Percentiles rank a stretch among this genome's conserved stretches.
These are phyloP conservation scores for Myochromella boudieri DNA, from an alignment of 768 basidiomycete genomes.

Conservation along the genomic window DNA sequence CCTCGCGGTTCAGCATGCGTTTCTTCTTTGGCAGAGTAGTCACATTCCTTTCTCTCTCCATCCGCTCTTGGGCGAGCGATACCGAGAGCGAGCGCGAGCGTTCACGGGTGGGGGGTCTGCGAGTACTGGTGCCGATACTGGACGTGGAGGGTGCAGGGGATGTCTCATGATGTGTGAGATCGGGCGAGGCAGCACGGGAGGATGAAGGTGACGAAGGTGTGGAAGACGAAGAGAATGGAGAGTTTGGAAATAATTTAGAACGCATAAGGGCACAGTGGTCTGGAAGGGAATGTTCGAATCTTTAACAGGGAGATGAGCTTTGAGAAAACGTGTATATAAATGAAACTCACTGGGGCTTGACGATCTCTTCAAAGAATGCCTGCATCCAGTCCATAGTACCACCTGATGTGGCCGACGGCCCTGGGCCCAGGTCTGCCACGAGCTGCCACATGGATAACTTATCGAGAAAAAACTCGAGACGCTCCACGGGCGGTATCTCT, in stretches of 20 bases:
- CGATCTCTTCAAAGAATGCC: conserved; percentile 61
- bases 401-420: conserved; percentile 20
- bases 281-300: conserved; percentile 56
- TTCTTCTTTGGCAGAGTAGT: conserved; percentile 40
- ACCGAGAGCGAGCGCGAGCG: conserved; percentile 66
- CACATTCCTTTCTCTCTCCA: conserved; percentile 34
- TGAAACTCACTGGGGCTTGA: conserved; percentile 58
- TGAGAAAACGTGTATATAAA: neutral
- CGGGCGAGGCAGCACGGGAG: conserved; percentile 32
- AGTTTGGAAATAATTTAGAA: conserved; percentile 64
- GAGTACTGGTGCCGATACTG: conserved; percentile 19
- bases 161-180: conserved; percentile 11
- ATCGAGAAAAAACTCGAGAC: conserved; percentile 74
- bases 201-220: conserved; percentile 33
- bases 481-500: conserved; percentile 40
- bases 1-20: conserved; percentile 61
- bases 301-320: conserved; percentile 23
- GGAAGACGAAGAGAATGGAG: conserved; percentile 62
- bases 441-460: conserved; percentile 80
- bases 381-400: conserved; percentile 71
- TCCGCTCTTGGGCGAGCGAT: conserved; percentile 64
- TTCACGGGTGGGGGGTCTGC: conserved; percentile 30
- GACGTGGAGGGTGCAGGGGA: conserved; percentile 23
- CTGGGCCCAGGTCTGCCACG: conserved; percentile 35
- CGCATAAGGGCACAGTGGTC: conserved; percentile 57